Conservation (phyloP, 495 filamentous ascomycete genomes). For the Aspergillus homomorphus region DNA sequence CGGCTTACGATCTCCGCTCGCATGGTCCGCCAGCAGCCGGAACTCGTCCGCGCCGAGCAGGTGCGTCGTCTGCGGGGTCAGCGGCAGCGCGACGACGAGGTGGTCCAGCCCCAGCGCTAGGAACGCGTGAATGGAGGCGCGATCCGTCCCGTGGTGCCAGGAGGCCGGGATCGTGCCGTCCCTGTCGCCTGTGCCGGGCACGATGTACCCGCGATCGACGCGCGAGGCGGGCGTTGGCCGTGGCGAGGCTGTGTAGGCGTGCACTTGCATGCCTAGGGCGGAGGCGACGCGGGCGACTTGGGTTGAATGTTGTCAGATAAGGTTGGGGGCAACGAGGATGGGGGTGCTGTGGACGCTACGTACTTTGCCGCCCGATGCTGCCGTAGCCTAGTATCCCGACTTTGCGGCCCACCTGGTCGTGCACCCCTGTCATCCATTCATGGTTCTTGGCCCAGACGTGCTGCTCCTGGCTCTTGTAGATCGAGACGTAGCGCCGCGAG, state of each 20-base stretch:
- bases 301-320: background rate
- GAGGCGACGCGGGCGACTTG: constrained; percentile 60
- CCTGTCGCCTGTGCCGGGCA: constrained; percentile 73
- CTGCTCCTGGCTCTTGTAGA: constrained; percentile 45
- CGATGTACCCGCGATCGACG: constrained; percentile 63
- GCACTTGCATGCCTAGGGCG: constrained; percentile 75
- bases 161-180: constrained; percentile 66
- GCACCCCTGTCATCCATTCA: constrained; percentile 22
- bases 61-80: constrained; percentile 64
- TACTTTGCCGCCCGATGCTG: constrained; percentile 71
- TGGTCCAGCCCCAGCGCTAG: constrained; percentile 68
- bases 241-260: constrained; percentile 74
- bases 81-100: constrained; percentile 69
- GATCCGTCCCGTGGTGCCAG: constrained; percentile 70
- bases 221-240: constrained; percentile 53
- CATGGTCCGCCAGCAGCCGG: constrained; percentile 52
- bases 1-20: constrained; percentile 26
- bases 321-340: background rate
- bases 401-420: constrained; percentile 53
- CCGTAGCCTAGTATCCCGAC: constrained; percentile 83
- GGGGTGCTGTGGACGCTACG: background rate
- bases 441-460: constrained; percentile 35
- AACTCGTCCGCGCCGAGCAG: constrained; percentile 66
- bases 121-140: constrained; percentile 61
- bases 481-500: constrained; percentile 48